Conservation (phyloP, 257 asterid species). For the Capsicum rhomboideum region DNA sequence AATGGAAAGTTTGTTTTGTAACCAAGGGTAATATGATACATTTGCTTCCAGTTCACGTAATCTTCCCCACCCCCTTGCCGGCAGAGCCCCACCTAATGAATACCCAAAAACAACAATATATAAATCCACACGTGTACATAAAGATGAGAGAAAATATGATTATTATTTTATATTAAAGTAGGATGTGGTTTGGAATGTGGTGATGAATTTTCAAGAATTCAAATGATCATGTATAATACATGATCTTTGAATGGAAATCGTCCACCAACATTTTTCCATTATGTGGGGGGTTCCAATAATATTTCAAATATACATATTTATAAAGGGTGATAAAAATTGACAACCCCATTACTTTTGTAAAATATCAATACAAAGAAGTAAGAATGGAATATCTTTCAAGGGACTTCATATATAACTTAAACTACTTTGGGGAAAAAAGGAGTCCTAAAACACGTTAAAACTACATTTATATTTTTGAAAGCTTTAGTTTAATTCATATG, state of each 20-base stretch:
- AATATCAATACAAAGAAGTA: not conserved
- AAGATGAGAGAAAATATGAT: slow-evolving; percentile 16
- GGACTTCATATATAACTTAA: not conserved
- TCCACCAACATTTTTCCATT: not conserved
- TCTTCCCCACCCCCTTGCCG: slow-evolving; percentile 5
- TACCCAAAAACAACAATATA: not conserved
- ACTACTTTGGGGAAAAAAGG: not conserved
- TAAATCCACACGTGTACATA: slow-evolving; percentile 31
- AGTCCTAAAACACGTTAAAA: not conserved
- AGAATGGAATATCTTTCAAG: not conserved
- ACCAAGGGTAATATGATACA: slow-evolving; percentile 24
- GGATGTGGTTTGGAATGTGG: not conserved
- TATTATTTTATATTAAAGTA: not conserved
- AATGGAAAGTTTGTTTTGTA: slow-evolving; percentile 26
- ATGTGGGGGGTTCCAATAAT: not conserved
- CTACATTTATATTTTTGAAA: not conserved
- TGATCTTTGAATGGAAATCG: not conserved
- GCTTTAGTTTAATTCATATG: not conserved
- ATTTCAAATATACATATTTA: not conserved
- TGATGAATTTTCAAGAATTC: not conserved
- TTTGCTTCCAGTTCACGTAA: slow-evolving; percentile 48
- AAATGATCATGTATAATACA: not conserved
- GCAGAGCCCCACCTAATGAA: not conserved
- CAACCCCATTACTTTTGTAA: not conserved
- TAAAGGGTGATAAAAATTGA: not conserved